These are phyloP conservation scores for Tilletia caries DNA, from an alignment of 1,284 basidiomycete genomes.

Conservation along the genomic window DNA sequence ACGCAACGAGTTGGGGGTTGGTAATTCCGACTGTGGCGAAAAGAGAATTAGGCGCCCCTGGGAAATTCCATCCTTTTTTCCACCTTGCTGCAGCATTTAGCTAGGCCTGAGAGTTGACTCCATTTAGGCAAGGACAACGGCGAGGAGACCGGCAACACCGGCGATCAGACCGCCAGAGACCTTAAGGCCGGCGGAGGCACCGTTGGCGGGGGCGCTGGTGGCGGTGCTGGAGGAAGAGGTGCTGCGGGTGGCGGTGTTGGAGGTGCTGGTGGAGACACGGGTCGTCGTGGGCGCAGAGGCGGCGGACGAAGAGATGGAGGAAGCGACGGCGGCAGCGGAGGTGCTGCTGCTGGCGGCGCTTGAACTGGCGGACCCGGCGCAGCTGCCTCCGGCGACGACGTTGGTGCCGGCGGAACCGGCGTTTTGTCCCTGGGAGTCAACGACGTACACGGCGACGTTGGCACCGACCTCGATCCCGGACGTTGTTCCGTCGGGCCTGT, in stretches of 20 bases:
- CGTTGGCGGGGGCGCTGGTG: background rate
- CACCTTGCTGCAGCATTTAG: too few relatives aligned
- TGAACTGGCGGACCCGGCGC: conserved; percentile 1
- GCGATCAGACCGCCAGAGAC: conserved; percentile 6
- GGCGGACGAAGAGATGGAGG: conserved; percentile 1
- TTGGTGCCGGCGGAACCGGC: background rate
- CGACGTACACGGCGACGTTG: conserved; percentile 2
- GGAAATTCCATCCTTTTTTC: too few relatives aligned
- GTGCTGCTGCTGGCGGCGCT: conserved; percentile 6
- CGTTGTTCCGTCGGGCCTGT: background rate
- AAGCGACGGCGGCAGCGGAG: conserved; percentile 12
- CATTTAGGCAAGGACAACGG: conserved; percentile 10
- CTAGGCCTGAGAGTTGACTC: too few relatives aligned
- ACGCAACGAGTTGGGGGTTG: too few relatives aligned
- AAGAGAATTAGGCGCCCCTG: too few relatives aligned
- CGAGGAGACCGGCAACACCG: conserved; percentile 13
- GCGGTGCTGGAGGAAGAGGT: background rate
- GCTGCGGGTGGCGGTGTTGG: conserved; percentile 3
- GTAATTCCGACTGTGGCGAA: too few relatives aligned
- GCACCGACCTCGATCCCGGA: background rate
- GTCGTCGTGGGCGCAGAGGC: conserved; percentile 21
- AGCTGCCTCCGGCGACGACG: background rate
- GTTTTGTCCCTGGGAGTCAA: background rate
- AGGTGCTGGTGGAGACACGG: background rate
- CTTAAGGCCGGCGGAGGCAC: conserved; percentile 4